phyloP scores from a whole-genome alignment of 257 asterid genomes.

The Cordia subcordata region DNA sequence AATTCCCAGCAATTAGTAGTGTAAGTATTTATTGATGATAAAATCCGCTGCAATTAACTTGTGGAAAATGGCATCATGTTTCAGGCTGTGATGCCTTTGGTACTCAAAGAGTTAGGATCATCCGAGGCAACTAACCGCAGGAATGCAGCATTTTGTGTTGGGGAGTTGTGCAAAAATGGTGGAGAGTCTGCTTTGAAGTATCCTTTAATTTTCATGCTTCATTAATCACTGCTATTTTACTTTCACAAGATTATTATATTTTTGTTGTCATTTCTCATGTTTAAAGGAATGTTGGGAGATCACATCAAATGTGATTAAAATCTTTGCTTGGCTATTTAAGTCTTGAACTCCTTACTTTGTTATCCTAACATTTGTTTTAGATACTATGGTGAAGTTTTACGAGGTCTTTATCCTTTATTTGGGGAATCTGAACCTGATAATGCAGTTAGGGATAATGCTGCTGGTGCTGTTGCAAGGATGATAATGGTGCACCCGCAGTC shows the following conservation, averaged over 20 bases:
- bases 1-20: slow-evolving; percentile 14
- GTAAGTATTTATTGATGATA: background rate
- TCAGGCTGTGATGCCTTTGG: slow-evolving; percentile 86
- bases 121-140: slow-evolving; percentile 81
- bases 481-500: slow-evolving; percentile 84
- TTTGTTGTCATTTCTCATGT: no score
- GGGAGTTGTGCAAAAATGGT: slow-evolving; percentile 96
- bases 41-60: slow-evolving; percentile 13
- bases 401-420: slow-evolving; percentile 74
- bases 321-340: background rate
- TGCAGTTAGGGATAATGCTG: slow-evolving; percentile 97
- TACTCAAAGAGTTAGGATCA: slow-evolving; percentile 84
- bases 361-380: slow-evolving; percentile 38
- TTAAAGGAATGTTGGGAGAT: no score
- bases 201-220: slow-evolving; percentile 28
- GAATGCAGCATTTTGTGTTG: slow-evolving; percentile 97
- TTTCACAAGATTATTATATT: background rate
- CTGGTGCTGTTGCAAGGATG: slow-evolving; percentile 99
- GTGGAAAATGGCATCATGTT: slow-evolving; percentile 18
- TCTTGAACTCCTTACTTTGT: background rate
- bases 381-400: slow-evolving; percentile 58
- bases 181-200: slow-evolving; percentile 78
- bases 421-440: slow-evolving; percentile 89
- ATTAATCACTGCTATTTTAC: background rate
- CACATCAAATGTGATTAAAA: no score